Evolutionary conservation across 1,139 yeast genomes (phyloP).

Genomic region (Pichia sp.): DNA sequence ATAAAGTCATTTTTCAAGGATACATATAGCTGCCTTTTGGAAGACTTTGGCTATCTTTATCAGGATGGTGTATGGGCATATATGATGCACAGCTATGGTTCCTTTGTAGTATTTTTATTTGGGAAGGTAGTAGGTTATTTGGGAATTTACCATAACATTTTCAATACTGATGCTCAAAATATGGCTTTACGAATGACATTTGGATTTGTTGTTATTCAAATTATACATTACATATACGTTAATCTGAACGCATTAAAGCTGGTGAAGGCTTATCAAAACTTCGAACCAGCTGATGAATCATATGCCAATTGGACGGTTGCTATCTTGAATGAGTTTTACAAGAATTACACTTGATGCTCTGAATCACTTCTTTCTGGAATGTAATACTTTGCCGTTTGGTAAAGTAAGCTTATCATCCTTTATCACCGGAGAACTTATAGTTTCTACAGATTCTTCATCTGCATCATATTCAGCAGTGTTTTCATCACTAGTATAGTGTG

Average conservation of each 20-base stretch:
- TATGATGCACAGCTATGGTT: neutral
- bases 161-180: slow-evolving; percentile 1
- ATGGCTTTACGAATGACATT: neutral
- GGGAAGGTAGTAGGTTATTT: neutral
- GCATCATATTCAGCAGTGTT: neutral
- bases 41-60: slow-evolving; percentile 6
- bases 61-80: neutral
- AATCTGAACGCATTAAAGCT: slow-evolving; percentile 1
- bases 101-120: neutral
- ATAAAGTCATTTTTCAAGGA: neutral
- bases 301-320: neutral
- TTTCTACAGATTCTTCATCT: neutral
- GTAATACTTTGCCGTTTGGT: slow-evolving; percentile 12
- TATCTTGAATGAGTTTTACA: neutral
- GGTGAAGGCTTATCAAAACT: neutral
- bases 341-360: neutral
- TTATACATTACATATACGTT: neutral
- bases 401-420: slow-evolving; percentile 4
- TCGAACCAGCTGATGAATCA: slow-evolving; percentile 2
- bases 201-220: slow-evolving; percentile 2
- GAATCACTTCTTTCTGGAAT: slow-evolving; percentile 9
- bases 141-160: neutral
- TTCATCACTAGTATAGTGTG: too few species aligned
- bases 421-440: neutral
- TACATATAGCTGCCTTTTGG: slow-evolving; percentile 1